Percentiles rank a stretch among this genome's conserved stretches.
Conservation (phyloP, 257 asterid species). For the Solanum chaucha region DNA sequence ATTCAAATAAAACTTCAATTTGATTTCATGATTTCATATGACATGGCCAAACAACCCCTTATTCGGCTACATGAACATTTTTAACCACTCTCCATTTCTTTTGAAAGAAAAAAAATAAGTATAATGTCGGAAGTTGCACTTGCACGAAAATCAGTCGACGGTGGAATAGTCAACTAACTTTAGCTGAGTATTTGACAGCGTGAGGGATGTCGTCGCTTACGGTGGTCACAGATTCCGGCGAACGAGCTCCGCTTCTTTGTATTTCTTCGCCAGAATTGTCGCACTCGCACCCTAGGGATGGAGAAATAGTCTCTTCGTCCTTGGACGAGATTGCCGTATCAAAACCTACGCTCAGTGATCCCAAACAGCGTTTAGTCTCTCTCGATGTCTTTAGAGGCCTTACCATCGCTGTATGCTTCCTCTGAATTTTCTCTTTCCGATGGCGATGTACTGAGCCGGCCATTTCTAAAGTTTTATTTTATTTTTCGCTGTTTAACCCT, state of each 20-base stretch:
- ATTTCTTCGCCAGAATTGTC: constrained; percentile 16
- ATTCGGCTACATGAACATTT: background rate
- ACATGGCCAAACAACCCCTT: too few relatives aligned
- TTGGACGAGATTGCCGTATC: constrained; percentile 14
- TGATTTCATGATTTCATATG: too few relatives aligned
- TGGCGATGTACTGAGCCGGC: background rate
- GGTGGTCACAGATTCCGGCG: constrained; percentile 40
- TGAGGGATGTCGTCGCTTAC: constrained; percentile 38
- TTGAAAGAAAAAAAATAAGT: background rate
- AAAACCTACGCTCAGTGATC: constrained; percentile 16
- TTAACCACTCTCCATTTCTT: background rate
- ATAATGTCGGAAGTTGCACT: background rate
- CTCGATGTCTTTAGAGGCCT: constrained; percentile 94
- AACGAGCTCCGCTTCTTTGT: constrained; percentile 48
- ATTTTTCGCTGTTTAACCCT: background rate
- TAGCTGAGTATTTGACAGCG: background rate
- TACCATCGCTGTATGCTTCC: constrained; percentile 57
- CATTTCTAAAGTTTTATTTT: background rate
- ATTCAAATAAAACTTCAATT: too few relatives aligned
- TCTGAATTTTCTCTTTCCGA: background rate
- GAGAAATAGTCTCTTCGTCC: constrained; percentile 13
- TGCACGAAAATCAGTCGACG: background rate
- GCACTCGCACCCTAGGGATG: constrained; percentile 2
- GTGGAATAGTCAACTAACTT: background rate
- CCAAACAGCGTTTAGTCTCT: constrained; percentile 64